These are phyloP conservation scores for Boletus nobilissimus DNA, from an alignment of 1,284 basidiomycete species.

Conservation along the genomic window DNA sequence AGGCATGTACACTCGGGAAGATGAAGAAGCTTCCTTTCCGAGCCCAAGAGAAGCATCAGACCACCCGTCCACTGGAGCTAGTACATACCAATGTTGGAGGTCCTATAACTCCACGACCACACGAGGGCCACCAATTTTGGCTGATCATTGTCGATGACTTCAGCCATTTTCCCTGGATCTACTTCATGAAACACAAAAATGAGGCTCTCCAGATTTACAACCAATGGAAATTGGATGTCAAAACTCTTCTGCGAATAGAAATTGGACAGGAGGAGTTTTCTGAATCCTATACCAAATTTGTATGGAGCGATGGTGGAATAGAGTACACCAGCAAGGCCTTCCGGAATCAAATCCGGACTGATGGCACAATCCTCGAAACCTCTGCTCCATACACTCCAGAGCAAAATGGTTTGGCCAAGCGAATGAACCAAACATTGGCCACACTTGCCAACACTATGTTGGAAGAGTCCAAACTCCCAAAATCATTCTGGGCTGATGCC, in stretches of 20 bases:
- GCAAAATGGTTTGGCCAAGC: not conserved
- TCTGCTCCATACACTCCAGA: not conserved
- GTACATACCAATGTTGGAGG: no score
- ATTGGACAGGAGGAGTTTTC: not conserved
- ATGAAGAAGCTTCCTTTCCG: no score
- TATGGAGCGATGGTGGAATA: not conserved
- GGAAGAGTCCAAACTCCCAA: constrained; percentile 35
- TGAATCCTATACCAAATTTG: not conserved
- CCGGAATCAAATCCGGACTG: not conserved
- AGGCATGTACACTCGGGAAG: not conserved
- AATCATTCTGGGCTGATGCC: constrained; percentile 42
- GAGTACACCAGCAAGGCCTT: not conserved
- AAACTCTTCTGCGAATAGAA: not conserved
- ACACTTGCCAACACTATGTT: constrained; percentile 40
- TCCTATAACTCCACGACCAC: no score
- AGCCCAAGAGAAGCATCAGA: not conserved
- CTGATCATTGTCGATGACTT: no score
- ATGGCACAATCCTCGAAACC: not conserved
- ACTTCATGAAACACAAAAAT: no score
- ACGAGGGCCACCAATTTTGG: no score
- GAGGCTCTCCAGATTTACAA: no score
- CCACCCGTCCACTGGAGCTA: no score
- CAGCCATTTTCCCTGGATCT: no score
- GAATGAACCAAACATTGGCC: constrained; percentile 46
- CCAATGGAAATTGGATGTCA: no score